These are phyloP conservation scores for Arctostaphylos glauca DNA, from an alignment of 148 eudicot species.

Conservation along the genomic window DNA sequence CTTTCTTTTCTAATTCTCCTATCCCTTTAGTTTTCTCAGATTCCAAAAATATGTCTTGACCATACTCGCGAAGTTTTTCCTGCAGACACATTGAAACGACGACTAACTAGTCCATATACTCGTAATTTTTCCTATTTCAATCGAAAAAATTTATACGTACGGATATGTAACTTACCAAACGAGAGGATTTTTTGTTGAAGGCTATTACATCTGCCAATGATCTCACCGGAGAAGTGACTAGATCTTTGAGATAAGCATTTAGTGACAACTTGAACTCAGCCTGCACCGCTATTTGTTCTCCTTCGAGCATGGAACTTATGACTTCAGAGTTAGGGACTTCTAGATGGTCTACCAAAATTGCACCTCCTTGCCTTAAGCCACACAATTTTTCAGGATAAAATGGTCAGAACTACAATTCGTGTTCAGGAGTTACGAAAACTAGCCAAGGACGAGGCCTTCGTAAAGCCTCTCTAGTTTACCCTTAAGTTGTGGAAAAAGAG, in stretches of 20 bases:
- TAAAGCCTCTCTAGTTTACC: too few species aligned
- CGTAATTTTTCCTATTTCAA: neutral
- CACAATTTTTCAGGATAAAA: neutral
- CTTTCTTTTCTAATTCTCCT: slow-evolving; percentile 2
- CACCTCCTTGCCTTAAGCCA: slow-evolving; percentile 27
- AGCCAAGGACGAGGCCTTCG: neutral
- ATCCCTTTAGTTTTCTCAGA: slow-evolving; percentile 2
- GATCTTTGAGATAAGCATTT: slow-evolving; percentile 34
- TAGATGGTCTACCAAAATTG: slow-evolving; percentile 31
- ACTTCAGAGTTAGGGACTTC: slow-evolving; percentile 22
- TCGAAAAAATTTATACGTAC: neutral
- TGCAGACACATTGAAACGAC: neutral
- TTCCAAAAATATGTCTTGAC: slow-evolving; percentile 2
- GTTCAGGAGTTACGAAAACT: neutral
- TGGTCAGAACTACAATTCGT: neutral
- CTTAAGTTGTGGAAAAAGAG: neutral
- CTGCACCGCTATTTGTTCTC: slow-evolving; percentile 17
- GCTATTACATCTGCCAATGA: slow-evolving; percentile 37
- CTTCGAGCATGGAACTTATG: slow-evolving; percentile 19
- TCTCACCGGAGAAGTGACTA: slow-evolving; percentile 28
- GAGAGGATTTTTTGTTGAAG: slow-evolving; percentile 31
- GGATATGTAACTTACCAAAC: slow-evolving; percentile 18
- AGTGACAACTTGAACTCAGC: slow-evolving; percentile 40
- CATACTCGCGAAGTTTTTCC: slow-evolving; percentile 3
- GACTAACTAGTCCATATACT: neutral